Percentiles rank a stretch among this genome's conserved stretches.
phyloP scores from a whole-genome alignment of 2,329 filamentous ascomycete genomes.

The Aspergillus neoniger region DNA sequence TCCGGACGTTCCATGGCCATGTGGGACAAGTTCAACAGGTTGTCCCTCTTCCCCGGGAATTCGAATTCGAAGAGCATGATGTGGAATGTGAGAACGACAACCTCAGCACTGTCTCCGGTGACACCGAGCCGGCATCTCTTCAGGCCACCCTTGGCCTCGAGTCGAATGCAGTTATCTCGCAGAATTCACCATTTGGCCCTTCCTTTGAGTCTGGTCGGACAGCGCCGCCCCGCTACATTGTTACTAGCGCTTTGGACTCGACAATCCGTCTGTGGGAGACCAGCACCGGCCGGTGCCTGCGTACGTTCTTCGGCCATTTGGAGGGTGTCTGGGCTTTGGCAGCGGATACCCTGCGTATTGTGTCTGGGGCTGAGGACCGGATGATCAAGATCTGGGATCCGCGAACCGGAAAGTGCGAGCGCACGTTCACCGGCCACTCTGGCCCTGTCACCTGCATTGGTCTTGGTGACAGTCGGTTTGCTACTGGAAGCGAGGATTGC shows the following conservation, averaged over 20 bases:
- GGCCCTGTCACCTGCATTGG: constrained; percentile 93
- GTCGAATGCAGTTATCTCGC: constrained; percentile 35
- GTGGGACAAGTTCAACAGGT: constrained; percentile 96
- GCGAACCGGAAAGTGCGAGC: constrained; percentile 83
- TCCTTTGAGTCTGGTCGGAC: constrained; percentile 67
- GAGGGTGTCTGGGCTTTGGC: constrained; percentile 94
- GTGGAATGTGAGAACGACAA: constrained; percentile 60
- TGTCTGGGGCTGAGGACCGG: constrained; percentile 87
- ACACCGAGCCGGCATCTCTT: constrained; percentile 29
- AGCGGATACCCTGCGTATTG: constrained; percentile 82
- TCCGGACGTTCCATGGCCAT: constrained; percentile 79
- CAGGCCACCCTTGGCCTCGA: constrained; percentile 29
- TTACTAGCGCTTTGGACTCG: constrained; percentile 87
- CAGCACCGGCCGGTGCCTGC: constrained; percentile 74
- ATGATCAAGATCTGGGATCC: constrained; percentile 98
- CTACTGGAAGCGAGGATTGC: constrained; percentile 89
- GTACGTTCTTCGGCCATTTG: constrained; percentile 94
- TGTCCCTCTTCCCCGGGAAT: constrained; percentile 78
- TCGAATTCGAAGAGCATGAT: constrained; percentile 78
- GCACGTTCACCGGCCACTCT: constrained; percentile 86
- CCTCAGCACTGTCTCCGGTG: constrained; percentile 39
- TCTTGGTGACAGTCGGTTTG: constrained; percentile 83
- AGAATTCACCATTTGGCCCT: constrained; percentile 59
- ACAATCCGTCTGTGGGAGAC: constrained; percentile 94
- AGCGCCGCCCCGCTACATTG: constrained; percentile 83